Base-by-base conservation (phyloP, 208 protist species). In the Tritrichomonas musculus region DNA sequence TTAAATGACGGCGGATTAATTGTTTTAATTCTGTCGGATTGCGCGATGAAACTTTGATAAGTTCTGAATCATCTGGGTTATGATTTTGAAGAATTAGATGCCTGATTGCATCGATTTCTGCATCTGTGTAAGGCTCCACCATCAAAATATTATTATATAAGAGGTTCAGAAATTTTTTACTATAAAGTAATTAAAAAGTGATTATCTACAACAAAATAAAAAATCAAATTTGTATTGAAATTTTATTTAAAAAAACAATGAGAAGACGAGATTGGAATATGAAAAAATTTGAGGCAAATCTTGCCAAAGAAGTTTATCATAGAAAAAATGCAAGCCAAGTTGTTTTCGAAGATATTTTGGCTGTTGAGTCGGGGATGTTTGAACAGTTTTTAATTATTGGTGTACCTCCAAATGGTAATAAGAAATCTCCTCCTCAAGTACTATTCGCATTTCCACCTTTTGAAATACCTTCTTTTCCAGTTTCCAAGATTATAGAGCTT, bases 311-410 rank as follows among this genome's bases (percentile, higher is more conserved):
- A 17, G 53, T 60, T 22, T 60, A 5, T 22, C 5, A 60, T 17
- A 60, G 53, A 17, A 60, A 60, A 17, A 60, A 17, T 22, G 11
- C 17, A 22, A 17, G 53, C 53, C 53, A 60, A 60, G 53, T 60
- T 22, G 53, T 17, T 60, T 60, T 60, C 17, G 11, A 60, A 60
- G 17, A 60, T 17, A 60, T 60, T 22, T 17, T 22, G 53, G 53
- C 53, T 22, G 11, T 60, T 5, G 17, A 5, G 53, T 22, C 53
- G 17, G 30, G 3, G 9, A 50, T 88, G 5, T 88, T 88, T 17
- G 77, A 88, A 57, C 77, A 88, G 57, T 88, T 88, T 60, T 60
- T 88, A 36, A 11, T 88, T 17, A 36, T 88, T 53, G 77, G 77
- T 20, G 39, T 88, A 41, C 77, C 77, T 33, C 77, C 77, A 22